Evolutionary conservation across 2,329 filamentous ascomycete genomes (phyloP), one percentile per base, ranked within the genome.

Genomic region (Dothideomycetes sp.): DNA sequence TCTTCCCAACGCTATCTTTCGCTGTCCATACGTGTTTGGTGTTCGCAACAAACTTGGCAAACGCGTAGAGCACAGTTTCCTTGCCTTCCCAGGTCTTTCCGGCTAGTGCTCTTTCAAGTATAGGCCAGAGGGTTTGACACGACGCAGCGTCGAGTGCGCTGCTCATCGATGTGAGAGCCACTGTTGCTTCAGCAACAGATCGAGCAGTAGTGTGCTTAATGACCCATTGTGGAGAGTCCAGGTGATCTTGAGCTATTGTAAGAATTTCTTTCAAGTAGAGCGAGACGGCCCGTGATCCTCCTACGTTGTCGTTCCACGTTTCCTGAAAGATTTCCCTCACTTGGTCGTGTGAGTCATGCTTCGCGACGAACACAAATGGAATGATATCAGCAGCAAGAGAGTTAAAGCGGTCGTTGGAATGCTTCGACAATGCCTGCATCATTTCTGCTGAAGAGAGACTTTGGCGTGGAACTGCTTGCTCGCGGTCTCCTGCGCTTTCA

Each of bases 71-170:
- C 22, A 98, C 75, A 50, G 78, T 79, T 62, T 95, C 87, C 58
- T 98, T 98, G 16, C 86, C 86, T 1, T 82, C 74, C 70, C 94
- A 98, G 1, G 88, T 94, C 69, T 95, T 96, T 10, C 94, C 78
- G 2, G 78, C 75, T 28, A 96, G 64, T 1, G 84, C 78, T 54
- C 82, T 85, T 48, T 95, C 85, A 33, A 94, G 70, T 2, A 81
- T 74, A 0, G 84, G 84, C 89, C 89, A 98, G 16, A 95, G 67
- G 12, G 66, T 64, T 49, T 71, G 67, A 13, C 84, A 68, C 28
- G 79, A 76, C 3, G 68, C 55, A 13, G 72, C 68, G 22, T 47
- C 45, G 39, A 85, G 76, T 30, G 76, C 70, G 0, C 73, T 75
- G 4, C 70, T 61, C 38, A 56, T 57, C 48, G 49, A 48, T 17